A percentile compares a stretch with the other conserved stretches of the same genome.
These are phyloP conservation scores for Huntiella bhutanensis DNA, from an alignment of 2,329 filamentous ascomycete species.

Conservation along the genomic window DNA sequence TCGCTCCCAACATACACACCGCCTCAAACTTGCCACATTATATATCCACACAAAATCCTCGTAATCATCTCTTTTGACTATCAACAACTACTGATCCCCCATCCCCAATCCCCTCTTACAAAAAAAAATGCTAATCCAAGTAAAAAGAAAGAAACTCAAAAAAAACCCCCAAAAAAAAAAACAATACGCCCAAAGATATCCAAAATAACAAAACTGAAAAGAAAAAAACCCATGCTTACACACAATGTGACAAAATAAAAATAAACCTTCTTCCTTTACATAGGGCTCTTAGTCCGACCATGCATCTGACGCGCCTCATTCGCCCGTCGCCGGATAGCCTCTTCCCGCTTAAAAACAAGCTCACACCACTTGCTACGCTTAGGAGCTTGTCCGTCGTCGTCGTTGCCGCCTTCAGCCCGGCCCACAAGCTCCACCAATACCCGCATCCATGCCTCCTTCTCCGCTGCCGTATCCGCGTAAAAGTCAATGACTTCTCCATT, in stretches of 20 bases:
- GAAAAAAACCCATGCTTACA: not conserved
- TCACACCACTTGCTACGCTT: conserved; percentile 47
- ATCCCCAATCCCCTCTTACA: not conserved
- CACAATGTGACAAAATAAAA: not conserved
- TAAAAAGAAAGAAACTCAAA: conserved; percentile 10
- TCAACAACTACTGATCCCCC: no score
- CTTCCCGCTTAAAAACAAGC: conserved; percentile 44
- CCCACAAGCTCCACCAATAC: conserved; percentile 56
- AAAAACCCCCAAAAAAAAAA: no score
- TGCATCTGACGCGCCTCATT: conserved; percentile 29
- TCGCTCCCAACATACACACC: no score
- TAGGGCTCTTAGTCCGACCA: conserved; percentile 39
- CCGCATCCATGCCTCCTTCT: conserved; percentile 92
- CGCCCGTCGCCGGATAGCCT: conserved; percentile 34
- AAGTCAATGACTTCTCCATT: conserved; percentile 98
- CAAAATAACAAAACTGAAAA: conserved; percentile 3
- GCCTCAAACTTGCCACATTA: no score
- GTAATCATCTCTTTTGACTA: no score
- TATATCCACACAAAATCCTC: no score
- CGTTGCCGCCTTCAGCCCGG: conserved; percentile 27
- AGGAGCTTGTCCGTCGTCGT: conserved; percentile 25
- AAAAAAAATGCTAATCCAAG: not conserved
- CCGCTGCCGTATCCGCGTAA: conserved; percentile 71
- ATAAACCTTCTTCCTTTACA: conserved; percentile 18
- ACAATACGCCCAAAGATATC: conserved; percentile 6